Conservation (phyloP, 2,329 filamentous ascomycete species). For the Proliferodiscus dingleyae region DNA sequence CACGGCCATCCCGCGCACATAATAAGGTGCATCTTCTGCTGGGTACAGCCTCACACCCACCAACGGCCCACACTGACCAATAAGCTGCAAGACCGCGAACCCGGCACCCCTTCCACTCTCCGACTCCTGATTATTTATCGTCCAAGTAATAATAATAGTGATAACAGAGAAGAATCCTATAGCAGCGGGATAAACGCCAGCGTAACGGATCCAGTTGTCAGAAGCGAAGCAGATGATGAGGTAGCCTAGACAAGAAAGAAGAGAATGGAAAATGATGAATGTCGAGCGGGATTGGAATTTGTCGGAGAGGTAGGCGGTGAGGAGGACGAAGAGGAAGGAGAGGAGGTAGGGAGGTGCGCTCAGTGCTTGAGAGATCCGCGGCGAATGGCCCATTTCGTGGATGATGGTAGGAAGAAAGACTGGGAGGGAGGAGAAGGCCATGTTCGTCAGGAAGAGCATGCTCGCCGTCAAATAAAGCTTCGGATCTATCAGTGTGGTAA, state of each 20-base stretch:
- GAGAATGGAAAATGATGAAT: slow-evolving; percentile 64
- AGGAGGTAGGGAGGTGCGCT: slow-evolving; percentile 76
- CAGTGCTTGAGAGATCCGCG: slow-evolving; percentile 67
- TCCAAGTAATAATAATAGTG: slow-evolving; percentile 82
- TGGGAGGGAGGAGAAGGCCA: slow-evolving; percentile 81
- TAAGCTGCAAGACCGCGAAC: slow-evolving; percentile 73
- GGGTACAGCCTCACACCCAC: slow-evolving; percentile 52
- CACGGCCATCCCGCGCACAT: slow-evolving; percentile 43
- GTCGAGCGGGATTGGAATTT: slow-evolving; percentile 54
- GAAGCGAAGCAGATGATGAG: slow-evolving; percentile 55
- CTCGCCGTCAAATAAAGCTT: slow-evolving; percentile 69
- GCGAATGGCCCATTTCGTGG: slow-evolving; percentile 66
- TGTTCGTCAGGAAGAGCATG: slow-evolving; percentile 86
- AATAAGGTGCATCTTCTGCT: slow-evolving; percentile 43
- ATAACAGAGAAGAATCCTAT: slow-evolving; percentile 81
- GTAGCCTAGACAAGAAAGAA: slow-evolving; percentile 59
- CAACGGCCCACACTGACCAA: slow-evolving; percentile 46
- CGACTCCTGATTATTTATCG: slow-evolving; percentile 74
- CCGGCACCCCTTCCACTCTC: slow-evolving; percentile 67
- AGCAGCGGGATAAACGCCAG: slow-evolving; percentile 72
- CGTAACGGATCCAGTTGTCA: slow-evolving; percentile 54
- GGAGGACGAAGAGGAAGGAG: slow-evolving; percentile 66
- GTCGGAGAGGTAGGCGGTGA: slow-evolving; percentile 71
- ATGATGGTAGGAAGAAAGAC: slow-evolving; percentile 84
- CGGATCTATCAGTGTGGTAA: slow-evolving; percentile 57